A percentile compares a stretch with the other conserved stretches of the same genome.
phyloP scores from a whole-genome alignment of 106 monocot species.

The Triglochin maritima region DNA sequence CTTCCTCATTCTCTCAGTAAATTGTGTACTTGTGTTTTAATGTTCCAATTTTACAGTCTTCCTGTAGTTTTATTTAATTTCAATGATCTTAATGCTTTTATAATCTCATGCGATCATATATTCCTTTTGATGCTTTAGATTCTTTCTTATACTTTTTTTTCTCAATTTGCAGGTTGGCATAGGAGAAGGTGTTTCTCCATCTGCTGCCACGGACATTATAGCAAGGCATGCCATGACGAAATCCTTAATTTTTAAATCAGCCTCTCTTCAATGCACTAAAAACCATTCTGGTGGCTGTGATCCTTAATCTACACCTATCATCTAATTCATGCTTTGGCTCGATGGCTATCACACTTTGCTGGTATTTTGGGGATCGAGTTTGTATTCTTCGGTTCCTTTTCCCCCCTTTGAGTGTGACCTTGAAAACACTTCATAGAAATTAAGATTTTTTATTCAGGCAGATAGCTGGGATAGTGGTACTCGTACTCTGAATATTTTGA shows the following conservation, averaged over 20 bases:
- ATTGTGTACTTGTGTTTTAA: not conserved
- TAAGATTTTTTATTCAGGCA: too few species aligned
- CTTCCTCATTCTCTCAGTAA: too few species aligned
- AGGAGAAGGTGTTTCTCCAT: slow-evolving; percentile 98
- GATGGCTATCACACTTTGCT: too few species aligned
- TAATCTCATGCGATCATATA: not conserved
- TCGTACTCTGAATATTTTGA: too few species aligned
- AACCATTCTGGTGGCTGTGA: too few species aligned
- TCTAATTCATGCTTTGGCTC: too few species aligned
- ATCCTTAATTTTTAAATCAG: not conserved
- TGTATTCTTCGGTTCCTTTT: too few species aligned
- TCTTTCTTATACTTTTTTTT: slow-evolving; percentile 3
- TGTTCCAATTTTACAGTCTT: not conserved
- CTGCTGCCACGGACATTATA: slow-evolving; percentile 94
- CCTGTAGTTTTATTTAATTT: slow-evolving; percentile 1
- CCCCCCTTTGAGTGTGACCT: too few species aligned
- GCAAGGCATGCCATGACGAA: slow-evolving; percentile 51
- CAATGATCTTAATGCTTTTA: not conserved
- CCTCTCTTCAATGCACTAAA: not conserved
- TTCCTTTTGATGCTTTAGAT: not conserved
- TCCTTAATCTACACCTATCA: too few species aligned
- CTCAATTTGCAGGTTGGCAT: slow-evolving; percentile 71
- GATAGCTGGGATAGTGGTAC: too few species aligned
- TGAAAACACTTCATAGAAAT: too few species aligned
- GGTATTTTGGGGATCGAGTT: too few species aligned